phyloP scores from a whole-genome alignment of 169 alveolate species.

The Plasmodium blacklocki region DNA sequence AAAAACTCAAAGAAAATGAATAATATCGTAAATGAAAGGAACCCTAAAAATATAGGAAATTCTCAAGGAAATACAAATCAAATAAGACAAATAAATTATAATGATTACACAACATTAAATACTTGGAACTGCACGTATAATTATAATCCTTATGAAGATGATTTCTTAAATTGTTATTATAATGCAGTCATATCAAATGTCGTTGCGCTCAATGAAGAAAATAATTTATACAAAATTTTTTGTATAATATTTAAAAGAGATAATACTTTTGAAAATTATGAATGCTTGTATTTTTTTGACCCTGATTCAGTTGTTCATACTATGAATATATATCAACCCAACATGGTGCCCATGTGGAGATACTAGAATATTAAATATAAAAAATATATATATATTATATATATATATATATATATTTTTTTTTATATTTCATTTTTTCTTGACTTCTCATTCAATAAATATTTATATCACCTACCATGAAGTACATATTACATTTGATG shows the following conservation, averaged over 20 bases:
- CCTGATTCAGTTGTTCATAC: background rate
- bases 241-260: background rate
- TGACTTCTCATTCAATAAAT: too few species aligned
- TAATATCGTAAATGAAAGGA: background rate
- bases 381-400: too few species aligned
- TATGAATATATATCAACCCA: background rate
- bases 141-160: conserved; percentile 2
- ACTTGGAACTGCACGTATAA: background rate
- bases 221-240: background rate
- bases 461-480: too few species aligned
- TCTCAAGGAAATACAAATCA: background rate
- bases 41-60: background rate
- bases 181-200: background rate
- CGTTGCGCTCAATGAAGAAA: background rate
- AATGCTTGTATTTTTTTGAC: background rate
- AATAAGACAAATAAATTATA: background rate
- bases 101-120: background rate
- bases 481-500: too few species aligned
- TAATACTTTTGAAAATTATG: background rate
- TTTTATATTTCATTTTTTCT: too few species aligned
- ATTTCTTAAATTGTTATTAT: background rate
- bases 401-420: too few species aligned
- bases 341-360: too few species aligned
- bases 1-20: background rate
- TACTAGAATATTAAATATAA: too few species aligned